Base-by-base conservation (phyloP, 1,284 basidiomycete species). In the Fomitopsis betulina region DNA sequence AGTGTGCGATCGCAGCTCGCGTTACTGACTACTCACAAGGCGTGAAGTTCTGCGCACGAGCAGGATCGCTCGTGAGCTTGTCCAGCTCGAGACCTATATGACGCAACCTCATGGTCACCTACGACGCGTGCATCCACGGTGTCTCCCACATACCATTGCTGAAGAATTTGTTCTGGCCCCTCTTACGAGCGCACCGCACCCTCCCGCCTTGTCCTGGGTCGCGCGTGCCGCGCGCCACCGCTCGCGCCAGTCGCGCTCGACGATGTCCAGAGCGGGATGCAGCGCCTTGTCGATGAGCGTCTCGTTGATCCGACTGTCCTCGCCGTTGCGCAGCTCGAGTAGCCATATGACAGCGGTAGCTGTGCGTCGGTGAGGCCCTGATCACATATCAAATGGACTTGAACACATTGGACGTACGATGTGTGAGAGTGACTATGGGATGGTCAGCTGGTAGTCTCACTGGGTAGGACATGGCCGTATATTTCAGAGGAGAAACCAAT, bases 111-210 rank as follows among this genome's bases (percentile, higher is more conserved):
- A 8, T 59, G 53, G 56, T 52, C 33, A 21, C 30, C 49, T 30
- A 10, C 21, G 45, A 61, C 15, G 17, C 67, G 35, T 56, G 51
- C 58, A 64, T 63, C 3, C n/a, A 21, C 30, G 25, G 23, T 30
- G 12, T 10, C 10, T 7, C 3, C 12, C 23, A 56, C 64, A 17
- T 55, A 85, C 93, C 93, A 69, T 94, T 95, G 72, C 87, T 90
- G 73, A 94, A 96, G 80, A 94, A 96, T 73, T 93, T 94, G 68
- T 93, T 83, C 68, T 91, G 86, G 58, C 80, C 79, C 59, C 79
- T 79, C 55, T 82, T 83, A 95, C 84, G 40, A 96, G 73, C 1
- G 90, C 86, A 17, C 92, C 93, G 62, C 81, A 65, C 8, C 67
- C 66, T 61, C 66, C 63, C 13, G 58, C 74, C 56, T 71, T 71